Evolutionary conservation across 768 basidiomycete species (phyloP).

Genomic region (Sarcomyxa edulis): DNA sequence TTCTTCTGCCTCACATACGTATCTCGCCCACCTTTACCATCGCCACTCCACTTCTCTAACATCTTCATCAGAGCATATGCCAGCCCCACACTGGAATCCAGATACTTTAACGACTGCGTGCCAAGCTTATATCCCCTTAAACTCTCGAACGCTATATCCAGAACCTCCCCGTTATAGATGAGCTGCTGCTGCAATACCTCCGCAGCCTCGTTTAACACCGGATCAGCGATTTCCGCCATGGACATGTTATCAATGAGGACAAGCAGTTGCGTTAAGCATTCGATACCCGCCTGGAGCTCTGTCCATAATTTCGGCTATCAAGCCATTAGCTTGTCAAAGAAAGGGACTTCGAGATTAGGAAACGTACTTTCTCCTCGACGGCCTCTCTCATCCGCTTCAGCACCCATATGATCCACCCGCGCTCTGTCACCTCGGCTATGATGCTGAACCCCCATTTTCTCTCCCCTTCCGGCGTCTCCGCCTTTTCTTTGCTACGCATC

Average conservation of each 20-base stretch:
- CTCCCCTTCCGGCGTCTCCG: conserved; percentile 15
- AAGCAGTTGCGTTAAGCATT: conserved; percentile 89
- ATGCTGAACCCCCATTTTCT: conserved; percentile 62
- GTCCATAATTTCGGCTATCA: conserved; percentile 88
- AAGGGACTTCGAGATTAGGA: conserved; percentile 3
- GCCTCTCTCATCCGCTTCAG: conserved; percentile 84
- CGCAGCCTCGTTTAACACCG: conserved; percentile 63
- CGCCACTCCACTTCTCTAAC: conserved; percentile 87
- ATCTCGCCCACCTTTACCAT: conserved; percentile 55
- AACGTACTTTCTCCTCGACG: conserved; percentile 81
- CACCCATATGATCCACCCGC: conserved; percentile 87
- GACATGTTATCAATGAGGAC: conserved; percentile 86
- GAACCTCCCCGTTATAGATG: conserved; percentile 91
- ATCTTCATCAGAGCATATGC: conserved; percentile 82
- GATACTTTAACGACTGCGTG: conserved; percentile 73
- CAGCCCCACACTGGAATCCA: conserved; percentile 82
- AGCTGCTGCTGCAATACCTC: conserved; percentile 82
- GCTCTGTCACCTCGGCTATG: conserved; percentile 82
- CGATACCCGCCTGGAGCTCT: conserved; percentile 90
- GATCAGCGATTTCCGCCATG: conserved; percentile 39
- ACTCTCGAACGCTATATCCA: conserved; percentile 82
- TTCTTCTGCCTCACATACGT: conserved; percentile 73
- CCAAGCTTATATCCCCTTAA: conserved; percentile 76
- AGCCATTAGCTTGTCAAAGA: conserved; percentile 5
- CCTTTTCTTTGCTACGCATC: conserved; percentile 34